Evolutionary conservation across 148 eudicot genomes (phyloP).

Genomic region (Diospyros lotus): DNA sequence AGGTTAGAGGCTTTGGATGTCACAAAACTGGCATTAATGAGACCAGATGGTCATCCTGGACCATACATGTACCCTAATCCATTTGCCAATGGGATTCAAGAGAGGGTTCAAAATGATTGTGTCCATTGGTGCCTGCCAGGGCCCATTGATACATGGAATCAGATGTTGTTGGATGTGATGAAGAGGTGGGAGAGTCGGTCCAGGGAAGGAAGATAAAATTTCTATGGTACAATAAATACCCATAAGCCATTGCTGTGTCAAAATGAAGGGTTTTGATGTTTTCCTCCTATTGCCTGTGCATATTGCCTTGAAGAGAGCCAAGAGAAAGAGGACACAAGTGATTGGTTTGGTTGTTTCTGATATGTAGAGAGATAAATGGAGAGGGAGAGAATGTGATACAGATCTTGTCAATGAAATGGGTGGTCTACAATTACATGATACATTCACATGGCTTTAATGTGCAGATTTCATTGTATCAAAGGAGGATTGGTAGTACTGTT

Average conservation of each 20-base stretch:
- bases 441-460: constrained; percentile 1
- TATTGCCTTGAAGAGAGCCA: background rate
- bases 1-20: constrained; percentile 66
- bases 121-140: constrained; percentile 97
- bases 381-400: background rate
- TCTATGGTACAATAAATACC: background rate
- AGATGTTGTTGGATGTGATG: constrained; percentile 67
- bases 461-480: background rate
- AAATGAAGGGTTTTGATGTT: background rate
- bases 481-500: background rate
- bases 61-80: constrained; percentile 73
- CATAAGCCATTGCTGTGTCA: background rate
- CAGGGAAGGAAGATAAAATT: background rate
- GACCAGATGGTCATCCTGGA: constrained; percentile 96
- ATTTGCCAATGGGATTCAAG: constrained; percentile 65
- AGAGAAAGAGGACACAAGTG: constrained; percentile 4
- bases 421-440: background rate
- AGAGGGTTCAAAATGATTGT: constrained; percentile 78
- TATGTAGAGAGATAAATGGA: background rate
- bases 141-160: constrained; percentile 87
- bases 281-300: background rate
- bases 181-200: constrained; percentile 41
- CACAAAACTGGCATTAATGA: constrained; percentile 58
- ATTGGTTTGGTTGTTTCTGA: background rate
- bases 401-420: background rate